Conservation (phyloP, 139 green algal genomes). For the Haematococcus lacustris region DNA sequence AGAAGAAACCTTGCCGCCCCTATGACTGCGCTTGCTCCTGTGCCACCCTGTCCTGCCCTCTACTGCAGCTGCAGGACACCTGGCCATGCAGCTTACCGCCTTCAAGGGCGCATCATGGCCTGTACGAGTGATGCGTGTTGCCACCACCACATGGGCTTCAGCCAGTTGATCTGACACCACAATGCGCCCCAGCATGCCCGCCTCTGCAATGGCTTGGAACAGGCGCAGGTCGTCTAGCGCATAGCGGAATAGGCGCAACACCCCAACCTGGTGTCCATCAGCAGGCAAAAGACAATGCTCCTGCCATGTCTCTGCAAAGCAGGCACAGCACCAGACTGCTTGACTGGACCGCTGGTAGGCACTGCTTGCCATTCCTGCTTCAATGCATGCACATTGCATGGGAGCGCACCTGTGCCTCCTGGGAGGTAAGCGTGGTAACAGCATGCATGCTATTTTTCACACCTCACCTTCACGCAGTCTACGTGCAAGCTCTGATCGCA, state of each 20-base stretch:
- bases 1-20: neutral
- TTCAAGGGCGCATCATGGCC: conserved; percentile 10
- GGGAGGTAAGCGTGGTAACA: neutral
- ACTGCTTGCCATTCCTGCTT: too few relatives aligned
- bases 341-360: neutral
- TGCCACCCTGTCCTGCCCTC: neutral
- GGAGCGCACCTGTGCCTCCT: neutral
- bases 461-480: neutral
- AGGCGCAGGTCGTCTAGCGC: conserved; percentile 24
- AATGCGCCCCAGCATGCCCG: conserved; percentile 11
- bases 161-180: conserved; percentile 12
- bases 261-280: neutral
- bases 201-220: conserved; percentile 14
- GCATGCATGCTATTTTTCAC: neutral
- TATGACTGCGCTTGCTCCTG: neutral
- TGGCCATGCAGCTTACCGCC: conserved; percentile 7
- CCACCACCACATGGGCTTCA: conserved; percentile 20
- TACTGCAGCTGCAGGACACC: neutral
- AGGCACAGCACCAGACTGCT: neutral
- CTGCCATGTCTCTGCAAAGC: neutral
- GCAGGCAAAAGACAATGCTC: neutral
- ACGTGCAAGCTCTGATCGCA: neutral
- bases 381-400: neutral
- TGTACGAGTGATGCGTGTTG: conserved; percentile 9
- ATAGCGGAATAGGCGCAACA: conserved; percentile 11